phyloP scores from a whole-genome alignment of 495 filamentous ascomycete genomes.

The Penicillium salamii region DNA sequence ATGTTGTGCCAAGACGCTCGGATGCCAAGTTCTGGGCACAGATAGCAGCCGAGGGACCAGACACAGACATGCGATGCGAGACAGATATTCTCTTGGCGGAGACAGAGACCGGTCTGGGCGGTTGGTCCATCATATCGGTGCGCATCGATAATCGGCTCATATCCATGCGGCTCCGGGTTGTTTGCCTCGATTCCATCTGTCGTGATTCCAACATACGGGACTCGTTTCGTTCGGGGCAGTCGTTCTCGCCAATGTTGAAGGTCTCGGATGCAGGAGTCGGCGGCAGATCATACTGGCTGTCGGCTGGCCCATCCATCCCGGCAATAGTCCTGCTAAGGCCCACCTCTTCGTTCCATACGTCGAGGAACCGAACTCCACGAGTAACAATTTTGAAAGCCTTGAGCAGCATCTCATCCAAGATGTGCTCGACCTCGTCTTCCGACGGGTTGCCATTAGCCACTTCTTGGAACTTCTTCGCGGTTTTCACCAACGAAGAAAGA shows the following conservation, averaged over 20 bases:
- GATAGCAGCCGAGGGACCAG: constrained; percentile 39
- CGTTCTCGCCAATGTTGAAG: constrained; percentile 23
- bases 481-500: constrained; percentile 82
- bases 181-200: constrained; percentile 17
- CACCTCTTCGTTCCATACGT: constrained; percentile 78
- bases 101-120: constrained; percentile 32
- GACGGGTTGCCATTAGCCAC: constrained; percentile 46
- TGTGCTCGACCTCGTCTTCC: constrained; percentile 64
- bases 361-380: constrained; percentile 87
- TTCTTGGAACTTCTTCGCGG: constrained; percentile 77
- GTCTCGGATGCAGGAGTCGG: constrained; percentile 70
- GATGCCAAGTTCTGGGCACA: constrained; percentile 57
- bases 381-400: constrained; percentile 94
- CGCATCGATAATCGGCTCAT: constrained; percentile 38
- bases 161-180: constrained; percentile 38
- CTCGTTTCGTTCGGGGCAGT: constrained; percentile 30
- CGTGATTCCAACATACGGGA: constrained; percentile 15
- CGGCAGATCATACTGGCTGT: constrained; percentile 48
- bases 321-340: constrained; percentile 60
- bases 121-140: constrained; percentile 33
- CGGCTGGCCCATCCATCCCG: constrained; percentile 46
- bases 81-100: constrained; percentile 51
- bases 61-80: constrained; percentile 57
- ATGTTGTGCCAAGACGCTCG: constrained; percentile 65
- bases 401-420: constrained; percentile 87